Evolutionary conservation across 495 filamentous ascomycete species (phyloP), one percentile per base, ranked within the genome.

Genomic region (Rostrohypoxylon terebratum): DNA sequence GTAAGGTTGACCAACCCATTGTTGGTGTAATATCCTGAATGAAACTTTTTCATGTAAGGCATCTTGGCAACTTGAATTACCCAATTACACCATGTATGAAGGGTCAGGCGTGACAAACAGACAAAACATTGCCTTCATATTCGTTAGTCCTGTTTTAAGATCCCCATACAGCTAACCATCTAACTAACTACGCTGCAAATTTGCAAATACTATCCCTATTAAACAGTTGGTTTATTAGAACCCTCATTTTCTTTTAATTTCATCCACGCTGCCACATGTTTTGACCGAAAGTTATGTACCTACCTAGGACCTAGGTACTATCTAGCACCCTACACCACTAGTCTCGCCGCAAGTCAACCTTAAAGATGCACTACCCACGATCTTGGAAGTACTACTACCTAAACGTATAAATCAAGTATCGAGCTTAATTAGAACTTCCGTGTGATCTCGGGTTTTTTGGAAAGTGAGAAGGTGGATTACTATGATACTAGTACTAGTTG

Each of bases 301-400:
- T n/a, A n/a, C n/a, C n/a, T n/a, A n/a, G n/a, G n/a, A n/a, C n/a
- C n/a, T n/a, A n/a, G n/a, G n/a, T n/a, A n/a, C n/a, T n/a, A 61
- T 20, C 44, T 54, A n/a, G 3, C 9, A 23, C 20, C 48, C 14
- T 61, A 55, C 14, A 38, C 45, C 50, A 10, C 48, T 69, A 69
- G 58, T 18, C 59, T 63, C 11, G 54, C 36, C 47, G 60, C 57
- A 61, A 53, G 38, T 45, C 47, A 68, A 57, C 58, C 47, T 63
- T 63, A 57, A 69, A 62, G 14, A 36, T 18, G 1, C 42, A 16
- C 42, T 45, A 45, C 42, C 42, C 16, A 45, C n/a, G 42, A 28
- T 4, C 28, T 28, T 3, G 28, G 28, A 18, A 45, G 42, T 45
- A 45, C n/a, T n/a, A n/a, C n/a, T n/a, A n/a, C 42, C 16, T 45